Conservation (phyloP, 768 basidiomycete genomes). For the Suillus subalutaceus region DNA sequence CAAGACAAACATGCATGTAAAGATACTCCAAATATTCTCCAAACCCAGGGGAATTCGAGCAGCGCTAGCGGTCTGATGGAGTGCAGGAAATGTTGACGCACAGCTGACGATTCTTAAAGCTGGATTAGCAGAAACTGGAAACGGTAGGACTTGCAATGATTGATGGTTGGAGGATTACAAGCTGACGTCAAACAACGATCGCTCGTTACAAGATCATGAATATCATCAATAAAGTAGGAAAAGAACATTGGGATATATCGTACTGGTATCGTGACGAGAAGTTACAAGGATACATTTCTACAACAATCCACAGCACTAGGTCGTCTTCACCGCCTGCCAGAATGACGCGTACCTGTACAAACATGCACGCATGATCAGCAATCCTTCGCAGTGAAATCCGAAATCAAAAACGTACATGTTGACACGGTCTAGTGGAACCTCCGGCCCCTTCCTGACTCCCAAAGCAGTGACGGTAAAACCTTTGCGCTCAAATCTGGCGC, state of each 20-base stretch:
- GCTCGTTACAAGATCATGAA: neutral
- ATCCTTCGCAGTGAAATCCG: neutral
- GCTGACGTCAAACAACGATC: neutral
- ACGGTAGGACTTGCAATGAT: neutral
- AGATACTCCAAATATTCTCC: no score
- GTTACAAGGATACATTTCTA: neutral
- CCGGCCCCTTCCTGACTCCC: constrained; percentile 51
- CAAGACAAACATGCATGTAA: no score
- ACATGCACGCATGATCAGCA: neutral
- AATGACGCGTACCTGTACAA: constrained; percentile 34
- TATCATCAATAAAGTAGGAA: neutral
- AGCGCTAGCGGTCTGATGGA: neutral
- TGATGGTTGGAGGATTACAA: neutral
- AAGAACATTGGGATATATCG: neutral
- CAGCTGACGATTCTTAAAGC: neutral
- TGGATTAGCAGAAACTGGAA: neutral
- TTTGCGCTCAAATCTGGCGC: constrained; percentile 46
- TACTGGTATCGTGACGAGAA: neutral
- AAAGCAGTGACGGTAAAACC: constrained; percentile 59
- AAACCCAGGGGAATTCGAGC: neutral
- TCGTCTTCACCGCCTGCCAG: constrained; percentile 30
- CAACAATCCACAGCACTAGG: neutral
- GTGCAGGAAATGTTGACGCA: neutral
- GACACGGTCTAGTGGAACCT: constrained; percentile 61
- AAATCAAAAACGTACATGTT: constrained; percentile 55